phyloP scores from a whole-genome alignment of 208 protist species.

The Leishmania mexicana region DNA sequence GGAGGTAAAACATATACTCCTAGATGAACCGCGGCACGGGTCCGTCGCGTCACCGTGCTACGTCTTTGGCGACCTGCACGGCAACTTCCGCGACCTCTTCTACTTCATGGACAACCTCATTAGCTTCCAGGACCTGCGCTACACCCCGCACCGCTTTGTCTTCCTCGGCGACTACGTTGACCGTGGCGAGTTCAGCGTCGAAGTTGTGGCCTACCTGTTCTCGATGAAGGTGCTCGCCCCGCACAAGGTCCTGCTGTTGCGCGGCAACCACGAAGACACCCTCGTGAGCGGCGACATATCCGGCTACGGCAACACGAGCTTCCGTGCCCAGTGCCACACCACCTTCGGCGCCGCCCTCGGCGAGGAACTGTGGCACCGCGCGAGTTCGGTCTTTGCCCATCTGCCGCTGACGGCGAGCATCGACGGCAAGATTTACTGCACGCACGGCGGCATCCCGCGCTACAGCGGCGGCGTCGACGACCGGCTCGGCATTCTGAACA shows the following conservation, averaged over 20 bases:
- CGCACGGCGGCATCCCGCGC: conserved; percentile 93
- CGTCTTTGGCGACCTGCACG: conserved; percentile 95
- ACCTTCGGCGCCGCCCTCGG: conserved; percentile 83
- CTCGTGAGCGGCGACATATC: conserved; percentile 92
- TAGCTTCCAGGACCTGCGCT: conserved; percentile 90
- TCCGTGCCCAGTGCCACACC: conserved; percentile 86
- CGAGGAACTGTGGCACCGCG: conserved; percentile 88
- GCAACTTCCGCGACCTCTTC: conserved; percentile 94
- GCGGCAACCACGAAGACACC: conserved; percentile 95
- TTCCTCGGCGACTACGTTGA: conserved; percentile 99
- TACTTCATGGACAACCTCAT: conserved; percentile 94
- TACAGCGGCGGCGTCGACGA: conserved; percentile 86
- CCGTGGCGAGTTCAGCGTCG: conserved; percentile 93
- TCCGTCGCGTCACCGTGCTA: conserved; percentile 86
- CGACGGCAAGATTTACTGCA: conserved; percentile 93
- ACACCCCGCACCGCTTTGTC: conserved; percentile 94
- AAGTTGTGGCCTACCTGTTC: conserved; percentile 93
- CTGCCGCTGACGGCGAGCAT: conserved; percentile 93
- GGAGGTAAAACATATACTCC: conserved; percentile 73
- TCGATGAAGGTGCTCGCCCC: conserved; percentile 92
- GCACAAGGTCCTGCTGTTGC: conserved; percentile 91
- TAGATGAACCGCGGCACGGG: conserved; percentile 76
- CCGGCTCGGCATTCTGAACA: conserved; percentile 64
- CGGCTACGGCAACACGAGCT: conserved; percentile 90
- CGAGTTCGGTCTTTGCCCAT: conserved; percentile 82